These are phyloP conservation scores for Chionographis japonica DNA, from an alignment of 106 monocot species.

Conservation along the genomic window DNA sequence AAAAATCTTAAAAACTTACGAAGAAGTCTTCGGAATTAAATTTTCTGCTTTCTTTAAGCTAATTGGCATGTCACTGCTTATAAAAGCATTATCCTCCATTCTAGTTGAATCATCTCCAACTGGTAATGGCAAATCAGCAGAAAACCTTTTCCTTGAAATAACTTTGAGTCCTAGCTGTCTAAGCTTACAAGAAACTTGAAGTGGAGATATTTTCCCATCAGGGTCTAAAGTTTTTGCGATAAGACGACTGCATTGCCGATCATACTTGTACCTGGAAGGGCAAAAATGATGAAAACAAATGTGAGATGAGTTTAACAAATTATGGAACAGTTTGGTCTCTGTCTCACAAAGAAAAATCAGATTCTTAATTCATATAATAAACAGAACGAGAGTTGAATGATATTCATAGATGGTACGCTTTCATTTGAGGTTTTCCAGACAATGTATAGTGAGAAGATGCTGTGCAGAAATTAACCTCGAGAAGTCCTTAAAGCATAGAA, in stretches of 20 bases:
- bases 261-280: slow-evolving; percentile 62
- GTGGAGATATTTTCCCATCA: slow-evolving; percentile 54
- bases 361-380: no score
- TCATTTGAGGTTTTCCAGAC: neutral
- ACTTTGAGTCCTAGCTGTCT: slow-evolving; percentile 54
- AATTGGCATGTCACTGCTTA: neutral
- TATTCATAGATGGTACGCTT: no score
- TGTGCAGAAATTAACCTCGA: neutral
- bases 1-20: slow-evolving; percentile 10
- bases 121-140: slow-evolving; percentile 2
- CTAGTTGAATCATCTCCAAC: slow-evolving; percentile 16
- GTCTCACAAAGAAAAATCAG: no score
- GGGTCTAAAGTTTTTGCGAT: slow-evolving; percentile 69
- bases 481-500: neutral
- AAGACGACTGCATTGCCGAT: slow-evolving; percentile 43
- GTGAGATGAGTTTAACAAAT: neutral
- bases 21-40: slow-evolving; percentile 9
- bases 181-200: slow-evolving; percentile 58
- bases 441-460: no score
- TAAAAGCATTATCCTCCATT: neutral
- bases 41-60: slow-evolving; percentile 7
- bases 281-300: neutral
- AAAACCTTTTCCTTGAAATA: slow-evolving; percentile 27
- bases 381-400: no score
- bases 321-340: neutral